phyloP scores from a whole-genome alignment of 257 asterid species.

The Nicotiana otophora region DNA sequence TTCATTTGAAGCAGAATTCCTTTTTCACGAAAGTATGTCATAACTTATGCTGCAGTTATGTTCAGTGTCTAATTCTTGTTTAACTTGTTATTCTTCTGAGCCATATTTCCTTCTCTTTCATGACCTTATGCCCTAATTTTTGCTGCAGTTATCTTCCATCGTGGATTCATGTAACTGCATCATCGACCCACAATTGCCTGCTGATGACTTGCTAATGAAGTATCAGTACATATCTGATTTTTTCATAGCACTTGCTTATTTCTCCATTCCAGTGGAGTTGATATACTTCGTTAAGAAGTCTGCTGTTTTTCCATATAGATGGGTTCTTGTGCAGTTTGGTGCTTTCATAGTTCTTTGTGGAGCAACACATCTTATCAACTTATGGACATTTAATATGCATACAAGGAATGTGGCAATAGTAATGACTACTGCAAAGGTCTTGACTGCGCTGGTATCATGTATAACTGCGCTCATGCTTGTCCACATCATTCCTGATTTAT shows the following conservation, averaged over 20 bases:
- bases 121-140: background rate
- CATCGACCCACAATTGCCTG: constrained; percentile 93
- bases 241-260: constrained; percentile 97
- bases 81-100: background rate
- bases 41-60: background rate
- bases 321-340: constrained; percentile 99
- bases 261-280: constrained; percentile 93
- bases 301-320: constrained; percentile 91
- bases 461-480: constrained; percentile 92
- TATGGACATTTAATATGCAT: constrained; percentile 87
- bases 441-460: constrained; percentile 92
- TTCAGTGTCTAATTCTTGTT: background rate
- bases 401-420: constrained; percentile 87
- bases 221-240: constrained; percentile 96
- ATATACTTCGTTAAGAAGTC: constrained; percentile 97
- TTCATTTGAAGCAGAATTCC: background rate
- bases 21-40: background rate
- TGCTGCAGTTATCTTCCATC: constrained; percentile 10
- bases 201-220: constrained; percentile 88
- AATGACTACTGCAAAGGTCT: constrained; percentile 80
- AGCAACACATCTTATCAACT: constrained; percentile 85
- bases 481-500: constrained; percentile 88
- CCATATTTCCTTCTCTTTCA: background rate
- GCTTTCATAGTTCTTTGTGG: constrained; percentile 99
- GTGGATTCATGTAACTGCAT: constrained; percentile 82